Percentiles rank a stretch among this genome's conserved stretches.
phyloP scores from a whole-genome alignment of 106 monocot species.

The Acorus gramineus region DNA sequence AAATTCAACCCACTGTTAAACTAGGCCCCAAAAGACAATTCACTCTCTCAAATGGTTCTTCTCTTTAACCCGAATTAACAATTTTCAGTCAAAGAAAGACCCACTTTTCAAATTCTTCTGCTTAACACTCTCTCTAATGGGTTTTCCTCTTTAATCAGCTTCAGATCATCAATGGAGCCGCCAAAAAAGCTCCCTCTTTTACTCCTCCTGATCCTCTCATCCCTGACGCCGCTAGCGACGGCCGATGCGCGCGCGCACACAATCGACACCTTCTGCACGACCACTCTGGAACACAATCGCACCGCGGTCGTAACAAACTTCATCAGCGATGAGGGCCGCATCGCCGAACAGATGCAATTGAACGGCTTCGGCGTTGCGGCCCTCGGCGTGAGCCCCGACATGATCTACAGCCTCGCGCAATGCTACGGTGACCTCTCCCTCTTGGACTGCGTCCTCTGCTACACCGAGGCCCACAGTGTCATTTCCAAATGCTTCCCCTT shows the following conservation, averaged over 20 bases:
- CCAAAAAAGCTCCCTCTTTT: not conserved
- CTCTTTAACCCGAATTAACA: no score
- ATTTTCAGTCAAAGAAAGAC: no score
- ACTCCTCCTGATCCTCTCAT: not conserved
- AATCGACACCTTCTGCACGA: not conserved
- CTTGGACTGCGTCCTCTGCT: slow-evolving; percentile 4
- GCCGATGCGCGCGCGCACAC: not conserved
- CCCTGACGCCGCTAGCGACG: not conserved
- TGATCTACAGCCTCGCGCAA: not conserved
- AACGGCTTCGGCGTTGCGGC: not conserved
- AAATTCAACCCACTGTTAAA: no score
- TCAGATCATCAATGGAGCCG: no score
- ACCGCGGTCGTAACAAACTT: slow-evolving; percentile 2
- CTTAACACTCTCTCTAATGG: no score
- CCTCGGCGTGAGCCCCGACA: not conserved
- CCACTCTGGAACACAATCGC: slow-evolving; percentile 4
- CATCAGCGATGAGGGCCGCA: not conserved
- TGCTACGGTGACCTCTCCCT: slow-evolving; percentile 9
- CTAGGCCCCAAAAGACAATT: no score
- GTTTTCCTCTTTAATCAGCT: no score
- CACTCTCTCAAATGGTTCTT: no score
- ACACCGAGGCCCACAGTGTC: slow-evolving; percentile 3
- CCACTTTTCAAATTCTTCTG: no score
- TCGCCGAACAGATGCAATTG: not conserved
- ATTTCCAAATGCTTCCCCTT: slow-evolving; percentile 6